Conservation (phyloP, 768 basidiomycete species). For the Suillus tomentosus region DNA sequence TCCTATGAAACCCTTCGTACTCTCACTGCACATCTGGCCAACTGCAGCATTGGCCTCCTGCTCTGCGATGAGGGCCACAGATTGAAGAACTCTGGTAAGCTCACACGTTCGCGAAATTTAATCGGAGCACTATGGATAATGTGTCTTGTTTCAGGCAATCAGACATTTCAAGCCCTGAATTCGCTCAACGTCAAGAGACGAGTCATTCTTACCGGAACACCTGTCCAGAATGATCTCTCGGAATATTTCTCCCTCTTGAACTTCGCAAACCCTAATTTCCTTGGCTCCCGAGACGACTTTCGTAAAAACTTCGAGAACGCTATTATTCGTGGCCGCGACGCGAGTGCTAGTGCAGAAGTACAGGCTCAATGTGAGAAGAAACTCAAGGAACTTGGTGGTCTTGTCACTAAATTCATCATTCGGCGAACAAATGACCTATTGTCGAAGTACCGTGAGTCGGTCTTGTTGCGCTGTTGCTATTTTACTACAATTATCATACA, state of each 20-base stretch:
- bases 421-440: slow-evolving; percentile 91
- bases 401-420: slow-evolving; percentile 94
- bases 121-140: slow-evolving; percentile 6
- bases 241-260: slow-evolving; percentile 94
- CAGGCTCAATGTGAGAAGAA: slow-evolving; percentile 88
- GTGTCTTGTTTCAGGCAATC: slow-evolving; percentile 58
- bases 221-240: slow-evolving; percentile 92
- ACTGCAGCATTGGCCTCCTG: slow-evolving; percentile 85
- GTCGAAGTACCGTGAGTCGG: slow-evolving; percentile 85
- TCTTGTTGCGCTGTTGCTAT: not conserved
- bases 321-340: slow-evolving; percentile 89
- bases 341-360: slow-evolving; percentile 75
- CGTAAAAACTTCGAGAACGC: slow-evolving; percentile 93
- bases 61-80: slow-evolving; percentile 97
- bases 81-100: slow-evolving; percentile 88
- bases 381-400: slow-evolving; percentile 83
- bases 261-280: slow-evolving; percentile 90
- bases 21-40: slow-evolving; percentile 71
- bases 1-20: slow-evolving; percentile 95
- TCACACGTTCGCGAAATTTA: slow-evolving; percentile 1
- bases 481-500: slow-evolving; percentile 35
- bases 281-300: slow-evolving; percentile 88
- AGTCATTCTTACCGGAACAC: slow-evolving; percentile 93
- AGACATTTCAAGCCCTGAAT: slow-evolving; percentile 85
- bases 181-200: slow-evolving; percentile 83